Evolutionary conservation across 768 basidiomycete species (phyloP), one percentile per base, ranked within the genome.

Genomic region (Hemileccinum rubropunctum): DNA sequence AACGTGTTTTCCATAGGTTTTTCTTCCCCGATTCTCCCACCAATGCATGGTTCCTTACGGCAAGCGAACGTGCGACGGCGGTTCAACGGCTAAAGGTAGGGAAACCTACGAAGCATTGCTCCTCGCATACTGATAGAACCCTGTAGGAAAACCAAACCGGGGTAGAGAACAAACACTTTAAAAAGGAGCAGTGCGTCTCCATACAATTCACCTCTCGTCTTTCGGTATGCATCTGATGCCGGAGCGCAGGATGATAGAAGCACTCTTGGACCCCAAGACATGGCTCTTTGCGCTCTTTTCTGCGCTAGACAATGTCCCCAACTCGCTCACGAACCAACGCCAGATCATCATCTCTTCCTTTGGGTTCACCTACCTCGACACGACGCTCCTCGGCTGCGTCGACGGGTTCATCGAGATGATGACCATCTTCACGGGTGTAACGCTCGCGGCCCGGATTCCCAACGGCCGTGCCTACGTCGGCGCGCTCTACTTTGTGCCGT

Each of bases 131-230:
- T 52, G 6, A 56, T 12, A 34, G 17, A 15, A 14, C 6, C 17
- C 11, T 18, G 6, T 54, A 83, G 80, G 77, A 73, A 66, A 88
- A 89, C 54, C 86, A 91, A 78, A 86, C 85, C 0, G 89, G 88
- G 27, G 78, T 89, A 10, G 88, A 90, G 67, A 90, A 88, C 61
- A 91, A 91, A 58, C 76, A 76, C 45, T 91, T 87, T 70, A 91
- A 91, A 71, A 80, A 74, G 46, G 84, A 88, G 33, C 88, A 91
- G 87, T 88, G 48, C 54, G 84, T 75, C 10, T 18, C 30, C 1
- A 23, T 17, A 2, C 13, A 13, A n/a, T n/a, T n/a, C 28, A 30
- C 11, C 28, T 34, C 4, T 9, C 10, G 11, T 30, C 40, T 15
- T 34, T 23, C 6, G 11, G 10, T 1, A 17, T 12, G 9, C 8